Percentiles rank a stretch among this genome's conserved stretches.
Evolutionary conservation across 2,329 filamentous ascomycete species (phyloP).

Genomic region (Lachnellula subtilissima): DNA sequence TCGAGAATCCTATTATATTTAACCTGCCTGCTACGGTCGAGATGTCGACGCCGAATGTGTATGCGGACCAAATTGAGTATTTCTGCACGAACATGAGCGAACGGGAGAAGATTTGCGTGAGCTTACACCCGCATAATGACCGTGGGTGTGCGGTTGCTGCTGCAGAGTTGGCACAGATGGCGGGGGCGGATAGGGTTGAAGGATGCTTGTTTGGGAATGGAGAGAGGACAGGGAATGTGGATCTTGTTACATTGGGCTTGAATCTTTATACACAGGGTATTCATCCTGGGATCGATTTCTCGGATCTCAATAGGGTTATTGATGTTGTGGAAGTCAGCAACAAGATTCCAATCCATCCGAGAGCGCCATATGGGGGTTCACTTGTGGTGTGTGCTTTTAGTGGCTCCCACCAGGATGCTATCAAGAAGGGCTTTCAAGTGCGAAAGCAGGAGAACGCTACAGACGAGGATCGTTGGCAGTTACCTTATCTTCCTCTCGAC

Average conservation of each 20-base stretch:
- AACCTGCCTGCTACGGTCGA: slow-evolving; percentile 96
- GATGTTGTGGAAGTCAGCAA: slow-evolving; percentile 63
- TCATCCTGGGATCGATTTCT: slow-evolving; percentile 82
- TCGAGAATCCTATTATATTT: slow-evolving; percentile 83
- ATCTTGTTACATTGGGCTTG: slow-evolving; percentile 84
- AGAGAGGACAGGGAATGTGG: slow-evolving; percentile 92
- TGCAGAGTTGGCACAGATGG: slow-evolving; percentile 92
- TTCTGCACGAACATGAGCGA: slow-evolving; percentile 68
- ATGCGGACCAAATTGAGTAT: slow-evolving; percentile 93
- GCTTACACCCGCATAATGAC: slow-evolving; percentile 92
- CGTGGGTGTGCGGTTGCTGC: slow-evolving; percentile 85
- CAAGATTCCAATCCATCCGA: slow-evolving; percentile 88
- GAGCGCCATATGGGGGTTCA: slow-evolving; percentile 85
- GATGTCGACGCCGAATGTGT: slow-evolving; percentile 90
- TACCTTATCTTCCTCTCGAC: slow-evolving; percentile 91
- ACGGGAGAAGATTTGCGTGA: slow-evolving; percentile 79
- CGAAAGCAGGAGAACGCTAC: slow-evolving; percentile 50
- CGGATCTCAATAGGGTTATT: slow-evolving; percentile 78
- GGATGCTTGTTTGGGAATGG: slow-evolving; percentile 93
- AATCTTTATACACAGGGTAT: slow-evolving; percentile 96
- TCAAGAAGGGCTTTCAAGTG: slow-evolving; percentile 80
- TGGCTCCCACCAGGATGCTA: slow-evolving; percentile 90
- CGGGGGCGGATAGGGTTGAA: slow-evolving; percentile 88
- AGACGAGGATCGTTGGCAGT: slow-evolving; percentile 68
- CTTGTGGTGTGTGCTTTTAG: slow-evolving; percentile 91